Evolutionary conservation across 2,329 filamentous ascomycete species (phyloP).

Genomic region (Aspergillus vadensis): DNA sequence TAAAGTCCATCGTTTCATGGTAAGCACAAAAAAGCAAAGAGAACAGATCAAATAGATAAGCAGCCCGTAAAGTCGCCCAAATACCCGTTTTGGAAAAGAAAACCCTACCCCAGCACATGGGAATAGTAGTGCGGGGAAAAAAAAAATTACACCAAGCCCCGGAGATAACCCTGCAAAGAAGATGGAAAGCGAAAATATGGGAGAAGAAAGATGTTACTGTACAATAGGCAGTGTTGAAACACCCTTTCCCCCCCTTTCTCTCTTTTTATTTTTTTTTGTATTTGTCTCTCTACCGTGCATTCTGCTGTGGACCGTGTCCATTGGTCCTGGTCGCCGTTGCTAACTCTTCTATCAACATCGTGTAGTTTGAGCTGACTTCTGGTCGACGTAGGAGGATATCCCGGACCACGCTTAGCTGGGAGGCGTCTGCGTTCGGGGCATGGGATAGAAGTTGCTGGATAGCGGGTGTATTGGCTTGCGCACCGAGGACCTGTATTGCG

Average conservation of each 20-base stretch:
- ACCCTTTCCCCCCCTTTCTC: neutral
- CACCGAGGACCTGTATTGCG: conserved; percentile 66
- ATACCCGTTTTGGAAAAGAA: neutral
- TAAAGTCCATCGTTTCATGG: conserved; percentile 1
- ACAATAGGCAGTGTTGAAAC: conserved; percentile 17
- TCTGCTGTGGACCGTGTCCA: conserved; percentile 28
- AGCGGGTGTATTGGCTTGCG: conserved; percentile 63
- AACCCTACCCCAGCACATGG: neutral
- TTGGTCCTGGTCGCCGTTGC: conserved; percentile 38
- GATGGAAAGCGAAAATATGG: neutral
- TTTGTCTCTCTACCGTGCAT: conserved; percentile 14
- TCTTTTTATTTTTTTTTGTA: too few species aligned
- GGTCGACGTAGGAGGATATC: conserved; percentile 68
- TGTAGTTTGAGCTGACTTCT: conserved; percentile 62
- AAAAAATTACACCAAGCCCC: conserved; percentile 11
- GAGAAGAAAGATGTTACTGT: conserved; percentile 15
- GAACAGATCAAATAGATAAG: neutral
- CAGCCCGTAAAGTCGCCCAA: neutral
- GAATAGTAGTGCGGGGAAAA: neutral
- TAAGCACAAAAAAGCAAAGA: conserved; percentile 1
- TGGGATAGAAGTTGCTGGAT: conserved; percentile 70
- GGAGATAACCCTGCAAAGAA: neutral
- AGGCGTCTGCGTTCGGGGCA: conserved; percentile 66
- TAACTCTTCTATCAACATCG: conserved; percentile 46
- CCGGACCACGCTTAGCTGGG: conserved; percentile 73